Conservation (phyloP, 2,329 filamentous ascomycete genomes). For the Pochonia chlamydosporia region DNA sequence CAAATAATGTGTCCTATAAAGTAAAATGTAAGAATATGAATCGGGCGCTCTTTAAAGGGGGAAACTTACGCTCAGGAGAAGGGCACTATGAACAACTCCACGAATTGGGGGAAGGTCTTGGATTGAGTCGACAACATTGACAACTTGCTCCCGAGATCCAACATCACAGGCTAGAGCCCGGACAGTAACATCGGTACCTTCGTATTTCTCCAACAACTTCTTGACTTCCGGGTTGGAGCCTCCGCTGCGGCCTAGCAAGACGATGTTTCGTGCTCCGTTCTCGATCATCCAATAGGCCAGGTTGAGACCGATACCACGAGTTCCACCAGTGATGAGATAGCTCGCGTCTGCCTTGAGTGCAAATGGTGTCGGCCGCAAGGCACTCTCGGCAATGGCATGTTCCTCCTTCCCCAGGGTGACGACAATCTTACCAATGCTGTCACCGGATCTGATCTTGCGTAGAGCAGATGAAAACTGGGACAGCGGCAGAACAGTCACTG, state of each 20-base stretch:
- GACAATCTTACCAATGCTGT: constrained; percentile 36
- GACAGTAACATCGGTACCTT: constrained; percentile 23
- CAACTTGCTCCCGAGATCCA: constrained; percentile 19
- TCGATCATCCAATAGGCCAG: constrained; percentile 7
- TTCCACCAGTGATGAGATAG: constrained; percentile 8
- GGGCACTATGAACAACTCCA: constrained; percentile 24
- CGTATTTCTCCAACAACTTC: constrained; percentile 3
- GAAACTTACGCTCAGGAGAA: constrained; percentile 26
- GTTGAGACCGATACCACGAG: constrained; percentile 4
- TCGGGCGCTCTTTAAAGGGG: not conserved
- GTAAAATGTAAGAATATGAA: constrained; percentile 17
- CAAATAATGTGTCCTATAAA: constrained; percentile 23
- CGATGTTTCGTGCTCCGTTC: constrained; percentile 4
- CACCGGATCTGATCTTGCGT: constrained; percentile 31
- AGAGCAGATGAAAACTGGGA: constrained; percentile 31
- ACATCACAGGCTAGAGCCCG: constrained; percentile 33
- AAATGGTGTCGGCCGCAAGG: not conserved
- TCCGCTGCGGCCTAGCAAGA: constrained; percentile 5
- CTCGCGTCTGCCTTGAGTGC: constrained; percentile 5
- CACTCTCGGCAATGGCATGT: constrained; percentile 7
- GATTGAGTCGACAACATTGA: constrained; percentile 2
- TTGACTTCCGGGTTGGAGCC: constrained; percentile 6
- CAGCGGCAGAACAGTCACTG: constrained; percentile 14
- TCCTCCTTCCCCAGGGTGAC: constrained; percentile 17
- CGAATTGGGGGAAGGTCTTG: constrained; percentile 17